Conservation (phyloP, 1,284 basidiomycete genomes). For the Pyrrhoderma noxium region DNA sequence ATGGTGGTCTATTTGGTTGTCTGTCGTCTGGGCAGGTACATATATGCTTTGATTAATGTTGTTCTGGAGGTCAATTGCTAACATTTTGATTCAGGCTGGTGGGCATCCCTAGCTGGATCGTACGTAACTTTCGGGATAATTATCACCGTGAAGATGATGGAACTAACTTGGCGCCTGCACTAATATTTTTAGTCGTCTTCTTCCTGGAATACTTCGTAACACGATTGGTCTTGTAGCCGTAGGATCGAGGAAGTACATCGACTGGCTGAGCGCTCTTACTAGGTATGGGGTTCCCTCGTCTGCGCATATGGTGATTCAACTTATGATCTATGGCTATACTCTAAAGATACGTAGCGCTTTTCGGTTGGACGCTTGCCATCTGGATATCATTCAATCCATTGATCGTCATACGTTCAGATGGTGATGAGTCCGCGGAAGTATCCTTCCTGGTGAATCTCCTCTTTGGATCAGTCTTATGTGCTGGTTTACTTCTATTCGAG, state of each 20-base stretch:
- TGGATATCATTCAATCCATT: slow-evolving; percentile 69
- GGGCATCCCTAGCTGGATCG: slow-evolving; percentile 65
- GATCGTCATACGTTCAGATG: slow-evolving; percentile 38
- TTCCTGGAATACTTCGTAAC: slow-evolving; percentile 49
- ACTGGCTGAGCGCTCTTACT: slow-evolving; percentile 64
- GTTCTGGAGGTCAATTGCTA: neutral
- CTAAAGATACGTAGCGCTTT: slow-evolving; percentile 63
- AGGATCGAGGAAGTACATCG: slow-evolving; percentile 63
- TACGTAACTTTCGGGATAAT: slow-evolving; percentile 29
- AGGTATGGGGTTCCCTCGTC: slow-evolving; percentile 33
- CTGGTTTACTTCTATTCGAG: slow-evolving; percentile 69
- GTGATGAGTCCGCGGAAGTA: slow-evolving; percentile 30
- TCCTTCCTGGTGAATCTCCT: slow-evolving; percentile 55
- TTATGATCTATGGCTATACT: neutral
- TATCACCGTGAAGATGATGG: slow-evolving; percentile 17
- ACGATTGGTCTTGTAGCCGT: slow-evolving; percentile 72
- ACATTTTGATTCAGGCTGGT: slow-evolving; percentile 55
- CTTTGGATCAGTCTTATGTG: slow-evolving; percentile 71
- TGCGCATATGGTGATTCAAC: slow-evolving; percentile 2
- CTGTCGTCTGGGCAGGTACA: slow-evolving; percentile 65
- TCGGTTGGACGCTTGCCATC: slow-evolving; percentile 59
- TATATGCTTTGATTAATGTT: slow-evolving; percentile 13
- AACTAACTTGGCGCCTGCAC: slow-evolving; percentile 20
- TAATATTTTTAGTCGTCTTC: slow-evolving; percentile 38
- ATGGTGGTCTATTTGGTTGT: slow-evolving; percentile 88